Conservation (phyloP, 2,329 filamentous ascomycete species). For the Fusarium oligoseptatum region DNA sequence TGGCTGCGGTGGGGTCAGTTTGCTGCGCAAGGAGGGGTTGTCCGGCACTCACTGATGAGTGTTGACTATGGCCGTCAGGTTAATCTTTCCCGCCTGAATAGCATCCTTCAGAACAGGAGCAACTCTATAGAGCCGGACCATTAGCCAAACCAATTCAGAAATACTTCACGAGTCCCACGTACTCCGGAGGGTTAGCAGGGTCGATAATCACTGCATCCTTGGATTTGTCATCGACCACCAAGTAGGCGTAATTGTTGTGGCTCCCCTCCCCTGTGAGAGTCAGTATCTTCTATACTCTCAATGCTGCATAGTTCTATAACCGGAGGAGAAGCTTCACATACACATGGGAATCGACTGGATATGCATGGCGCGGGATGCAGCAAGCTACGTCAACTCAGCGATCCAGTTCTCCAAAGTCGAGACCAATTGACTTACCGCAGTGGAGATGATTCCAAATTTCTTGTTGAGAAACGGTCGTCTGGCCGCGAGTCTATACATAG, state of each 20-base stretch:
- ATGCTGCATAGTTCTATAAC: neutral
- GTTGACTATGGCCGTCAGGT: slow-evolving; percentile 91
- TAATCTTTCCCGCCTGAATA: slow-evolving; percentile 78
- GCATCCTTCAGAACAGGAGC: slow-evolving; percentile 78
- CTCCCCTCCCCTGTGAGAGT: slow-evolving; percentile 75
- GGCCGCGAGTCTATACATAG: slow-evolving; percentile 60
- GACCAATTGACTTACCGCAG: slow-evolving; percentile 36
- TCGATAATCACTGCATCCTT: slow-evolving; percentile 85
- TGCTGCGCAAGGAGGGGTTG: neutral
- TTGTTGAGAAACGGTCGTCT: slow-evolving; percentile 52
- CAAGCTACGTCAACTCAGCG: slow-evolving; percentile 25
- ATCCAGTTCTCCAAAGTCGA: neutral
- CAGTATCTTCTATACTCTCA: slow-evolving; percentile 4
- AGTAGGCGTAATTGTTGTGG: slow-evolving; percentile 87
- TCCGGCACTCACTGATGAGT: slow-evolving; percentile 85
- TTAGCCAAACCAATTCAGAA: slow-evolving; percentile 13
- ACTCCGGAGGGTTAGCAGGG: slow-evolving; percentile 84
- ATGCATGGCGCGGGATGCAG: slow-evolving; percentile 72
- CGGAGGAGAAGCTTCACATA: slow-evolving; percentile 59
- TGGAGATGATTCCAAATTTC: slow-evolving; percentile 45
- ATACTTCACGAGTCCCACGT: slow-evolving; percentile 47
- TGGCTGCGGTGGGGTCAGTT: slow-evolving; percentile 70
- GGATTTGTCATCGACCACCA: slow-evolving; percentile 82
- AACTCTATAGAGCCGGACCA: slow-evolving; percentile 58
- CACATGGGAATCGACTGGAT: slow-evolving; percentile 92